phyloP scores from a whole-genome alignment of 2,329 filamentous ascomycete genomes.

The Corynespora cassiicola region DNA sequence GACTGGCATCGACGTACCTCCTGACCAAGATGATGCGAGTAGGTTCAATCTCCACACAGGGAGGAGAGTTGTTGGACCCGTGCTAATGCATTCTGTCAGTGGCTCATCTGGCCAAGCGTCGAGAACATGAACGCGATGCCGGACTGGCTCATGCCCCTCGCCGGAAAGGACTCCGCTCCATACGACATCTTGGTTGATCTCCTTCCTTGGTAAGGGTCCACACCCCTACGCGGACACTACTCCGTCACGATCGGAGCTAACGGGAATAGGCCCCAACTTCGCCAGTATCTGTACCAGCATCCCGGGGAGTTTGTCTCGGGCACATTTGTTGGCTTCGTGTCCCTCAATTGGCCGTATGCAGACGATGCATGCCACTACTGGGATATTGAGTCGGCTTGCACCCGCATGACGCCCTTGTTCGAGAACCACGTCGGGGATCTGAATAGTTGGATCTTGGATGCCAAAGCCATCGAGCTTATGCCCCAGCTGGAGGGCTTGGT shows the following conservation, averaged over 20 bases:
- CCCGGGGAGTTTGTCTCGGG: constrained; percentile 35
- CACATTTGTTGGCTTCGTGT: constrained; percentile 35
- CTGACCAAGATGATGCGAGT: constrained; percentile 45
- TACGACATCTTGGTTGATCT: constrained; percentile 43
- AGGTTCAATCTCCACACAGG: constrained; percentile 15
- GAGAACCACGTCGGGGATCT: constrained; percentile 39
- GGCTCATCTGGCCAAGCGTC: constrained; percentile 44
- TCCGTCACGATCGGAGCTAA: no score
- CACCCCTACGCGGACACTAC: no score
- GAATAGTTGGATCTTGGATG: constrained; percentile 41
- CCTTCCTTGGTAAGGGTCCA: constrained; percentile 43
- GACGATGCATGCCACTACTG: constrained; percentile 45
- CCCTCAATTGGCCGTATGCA: constrained; percentile 40
- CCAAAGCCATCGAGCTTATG: constrained; percentile 40
- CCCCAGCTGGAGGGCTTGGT: constrained; percentile 40
- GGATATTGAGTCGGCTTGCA: constrained; percentile 42
- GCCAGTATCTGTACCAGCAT: constrained; percentile 39
- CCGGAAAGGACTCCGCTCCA: constrained; percentile 34
- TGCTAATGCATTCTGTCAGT: constrained; percentile 30
- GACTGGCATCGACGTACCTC: constrained; percentile 39
- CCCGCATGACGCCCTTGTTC: constrained; percentile 40
- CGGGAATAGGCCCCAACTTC: constrained; percentile 41
- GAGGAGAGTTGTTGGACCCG: neutral
- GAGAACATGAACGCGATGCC: constrained; percentile 43
- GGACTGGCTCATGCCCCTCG: constrained; percentile 42